Percentiles rank a stretch among this genome's conserved stretches.
Evolutionary conservation across 129 eudicot species (phyloP).

Genomic region (Smallanthus sonchifolius): DNA sequence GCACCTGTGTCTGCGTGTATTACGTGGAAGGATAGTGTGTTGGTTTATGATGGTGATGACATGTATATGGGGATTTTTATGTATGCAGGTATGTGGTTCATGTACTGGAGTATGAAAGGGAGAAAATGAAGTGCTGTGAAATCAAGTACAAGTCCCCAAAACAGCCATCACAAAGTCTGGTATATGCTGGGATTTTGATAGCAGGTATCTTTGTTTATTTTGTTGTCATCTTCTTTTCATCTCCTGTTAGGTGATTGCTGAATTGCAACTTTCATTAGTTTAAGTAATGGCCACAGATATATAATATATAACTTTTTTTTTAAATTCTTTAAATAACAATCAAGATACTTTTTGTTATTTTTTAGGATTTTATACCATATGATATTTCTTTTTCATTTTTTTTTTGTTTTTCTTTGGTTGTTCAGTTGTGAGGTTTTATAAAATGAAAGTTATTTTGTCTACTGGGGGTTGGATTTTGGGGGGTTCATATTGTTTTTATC

Average conservation of each 20-base stretch:
- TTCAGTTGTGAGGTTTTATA: background rate
- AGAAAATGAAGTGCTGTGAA: slow-evolving; percentile 85
- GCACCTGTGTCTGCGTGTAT: no score
- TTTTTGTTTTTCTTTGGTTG: no score
- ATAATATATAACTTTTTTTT: background rate
- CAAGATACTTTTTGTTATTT: background rate
- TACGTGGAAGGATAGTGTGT: background rate
- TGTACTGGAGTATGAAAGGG: slow-evolving; percentile 67
- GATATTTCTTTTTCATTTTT: background rate
- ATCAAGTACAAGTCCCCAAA: slow-evolving; percentile 65
- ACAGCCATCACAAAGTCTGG: slow-evolving; percentile 72
- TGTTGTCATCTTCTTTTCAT: slow-evolving; percentile 82
- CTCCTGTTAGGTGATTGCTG: slow-evolving; percentile 62
- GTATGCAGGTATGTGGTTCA: slow-evolving; percentile 79
- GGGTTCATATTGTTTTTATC: no score
- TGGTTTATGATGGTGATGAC: background rate
- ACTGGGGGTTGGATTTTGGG: background rate
- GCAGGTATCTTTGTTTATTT: slow-evolving; percentile 94
- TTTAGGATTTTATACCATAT: background rate
- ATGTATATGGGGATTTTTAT: background rate
- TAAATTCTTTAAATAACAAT: background rate
- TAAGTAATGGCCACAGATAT: background rate
- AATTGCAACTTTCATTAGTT: background rate
- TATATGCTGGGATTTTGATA: slow-evolving; percentile 85
- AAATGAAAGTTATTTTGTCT: background rate